These are phyloP conservation scores for Sclerotinia borealis DNA, from an alignment of 2,329 filamentous ascomycete species.

Conservation along the genomic window DNA sequence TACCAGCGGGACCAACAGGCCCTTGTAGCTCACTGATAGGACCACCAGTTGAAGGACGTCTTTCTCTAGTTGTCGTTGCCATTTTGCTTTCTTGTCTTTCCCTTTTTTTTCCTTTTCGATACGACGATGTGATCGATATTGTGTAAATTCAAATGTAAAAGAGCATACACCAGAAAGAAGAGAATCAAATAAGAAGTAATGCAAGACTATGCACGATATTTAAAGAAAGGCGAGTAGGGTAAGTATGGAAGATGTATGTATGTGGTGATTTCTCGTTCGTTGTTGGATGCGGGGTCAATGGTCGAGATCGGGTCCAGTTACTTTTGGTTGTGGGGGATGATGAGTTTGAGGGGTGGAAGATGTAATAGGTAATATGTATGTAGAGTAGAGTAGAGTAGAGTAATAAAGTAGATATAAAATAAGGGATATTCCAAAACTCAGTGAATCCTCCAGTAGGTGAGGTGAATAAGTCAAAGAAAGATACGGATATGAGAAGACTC, in stretches of 20 bases:
- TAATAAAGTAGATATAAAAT: too few relatives aligned
- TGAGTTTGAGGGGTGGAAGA: not conserved
- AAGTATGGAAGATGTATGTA: not conserved
- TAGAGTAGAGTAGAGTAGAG: too few relatives aligned
- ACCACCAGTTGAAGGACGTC: slow-evolving; percentile 73
- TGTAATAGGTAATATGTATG: not conserved
- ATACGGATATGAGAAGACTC: not conserved
- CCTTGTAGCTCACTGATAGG: slow-evolving; percentile 84
- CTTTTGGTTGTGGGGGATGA: not conserved
- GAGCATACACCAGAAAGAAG: not conserved
- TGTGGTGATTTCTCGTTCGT: not conserved
- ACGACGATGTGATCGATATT: not conserved
- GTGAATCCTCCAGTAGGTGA: too few relatives aligned
- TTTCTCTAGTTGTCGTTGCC: slow-evolving; percentile 46
- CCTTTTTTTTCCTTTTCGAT: not conserved
- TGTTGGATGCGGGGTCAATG: not conserved
- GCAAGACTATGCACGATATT: too few relatives aligned
- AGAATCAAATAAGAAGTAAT: not conserved
- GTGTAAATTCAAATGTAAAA: too few relatives aligned
- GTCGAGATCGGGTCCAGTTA: not conserved
- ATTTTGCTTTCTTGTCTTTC: not conserved
- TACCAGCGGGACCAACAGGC: slow-evolving; percentile 72
- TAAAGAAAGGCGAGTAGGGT: not conserved
- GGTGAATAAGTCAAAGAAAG: too few relatives aligned
- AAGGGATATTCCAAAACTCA: not conserved